These are phyloP conservation scores for Talaromyces sp. DNA, from an alignment of 2,329 filamentous ascomycete species.

Conservation along the genomic window DNA sequence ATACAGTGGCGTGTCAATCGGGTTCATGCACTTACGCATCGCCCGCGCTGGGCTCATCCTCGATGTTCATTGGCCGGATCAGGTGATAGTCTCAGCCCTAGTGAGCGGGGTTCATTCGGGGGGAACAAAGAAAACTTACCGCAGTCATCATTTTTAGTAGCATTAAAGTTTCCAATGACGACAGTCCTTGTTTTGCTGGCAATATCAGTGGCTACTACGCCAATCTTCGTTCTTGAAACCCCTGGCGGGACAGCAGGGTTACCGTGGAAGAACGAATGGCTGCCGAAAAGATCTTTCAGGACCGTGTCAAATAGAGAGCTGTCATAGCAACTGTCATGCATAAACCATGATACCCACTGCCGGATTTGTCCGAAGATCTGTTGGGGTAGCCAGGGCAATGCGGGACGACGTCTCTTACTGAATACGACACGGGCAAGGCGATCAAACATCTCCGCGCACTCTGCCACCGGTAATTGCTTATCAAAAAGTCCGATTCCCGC, in stretches of 20 bases:
- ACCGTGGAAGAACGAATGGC: background rate
- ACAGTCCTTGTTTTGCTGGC: background rate
- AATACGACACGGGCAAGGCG: background rate
- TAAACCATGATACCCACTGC: background rate
- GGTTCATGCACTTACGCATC: too few species aligned
- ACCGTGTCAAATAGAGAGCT: background rate
- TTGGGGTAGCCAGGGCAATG: background rate
- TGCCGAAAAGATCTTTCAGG: background rate
- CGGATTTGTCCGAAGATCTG: background rate
- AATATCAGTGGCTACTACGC: constrained; percentile 2
- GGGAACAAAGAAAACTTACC: too few species aligned
- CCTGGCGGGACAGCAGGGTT: background rate
- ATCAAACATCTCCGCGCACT: too few species aligned
- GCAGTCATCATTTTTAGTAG: background rate
- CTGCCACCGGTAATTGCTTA: too few species aligned
- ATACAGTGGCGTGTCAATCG: too few species aligned
- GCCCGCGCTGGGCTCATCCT: too few species aligned
- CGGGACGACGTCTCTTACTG: background rate
- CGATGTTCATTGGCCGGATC: background rate
- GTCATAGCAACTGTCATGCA: constrained; percentile 3
- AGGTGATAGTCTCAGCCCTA: background rate
- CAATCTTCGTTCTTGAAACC: background rate
- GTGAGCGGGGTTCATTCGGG: too few species aligned
- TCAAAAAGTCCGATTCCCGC: too few species aligned
- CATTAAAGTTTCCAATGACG: background rate